Evolutionary conservation across 192 early-diverging fungal species (phyloP).

Genomic region (Linnemannia schmuckeri): DNA sequence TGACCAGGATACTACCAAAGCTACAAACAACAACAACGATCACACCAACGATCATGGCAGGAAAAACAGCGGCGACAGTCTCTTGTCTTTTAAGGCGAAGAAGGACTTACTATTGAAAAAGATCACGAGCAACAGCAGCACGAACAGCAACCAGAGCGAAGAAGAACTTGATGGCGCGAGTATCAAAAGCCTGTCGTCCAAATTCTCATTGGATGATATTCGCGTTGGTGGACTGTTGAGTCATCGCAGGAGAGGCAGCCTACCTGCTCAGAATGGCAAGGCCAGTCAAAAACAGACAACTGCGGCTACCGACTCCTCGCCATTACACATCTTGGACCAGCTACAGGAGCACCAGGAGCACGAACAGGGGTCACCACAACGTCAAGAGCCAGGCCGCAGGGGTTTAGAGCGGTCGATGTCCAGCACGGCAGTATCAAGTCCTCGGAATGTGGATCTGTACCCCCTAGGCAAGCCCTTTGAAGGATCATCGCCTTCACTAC

Average conservation of each 20-base stretch:
- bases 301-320: background rate
- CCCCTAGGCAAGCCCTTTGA: constrained; percentile 29
- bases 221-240: constrained; percentile 2
- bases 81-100: constrained; percentile 31
- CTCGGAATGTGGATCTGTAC: constrained; percentile 19
- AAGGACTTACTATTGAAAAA: constrained; percentile 41
- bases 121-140: constrained; percentile 27
- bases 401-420: constrained; percentile 3
- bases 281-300: background rate
- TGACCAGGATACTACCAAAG: background rate
- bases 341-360: background rate
- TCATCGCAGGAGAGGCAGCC: constrained; percentile 20
- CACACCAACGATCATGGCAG: constrained; percentile 29
- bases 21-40: background rate
- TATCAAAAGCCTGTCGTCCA: background rate
- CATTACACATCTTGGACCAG: background rate
- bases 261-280: constrained; percentile 3
- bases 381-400: background rate
- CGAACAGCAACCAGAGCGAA: constrained; percentile 11
- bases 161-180: constrained; percentile 7
- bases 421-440: background rate
- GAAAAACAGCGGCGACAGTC: constrained; percentile 38
- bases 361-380: background rate
- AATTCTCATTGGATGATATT: constrained; percentile 1
- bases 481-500: background rate